A percentile compares a stretch with the other conserved stretches of the same genome.
Evolutionary conservation across 2,329 filamentous ascomycete genomes (phyloP).

Genomic region (Tetracladium maxilliforme): DNA sequence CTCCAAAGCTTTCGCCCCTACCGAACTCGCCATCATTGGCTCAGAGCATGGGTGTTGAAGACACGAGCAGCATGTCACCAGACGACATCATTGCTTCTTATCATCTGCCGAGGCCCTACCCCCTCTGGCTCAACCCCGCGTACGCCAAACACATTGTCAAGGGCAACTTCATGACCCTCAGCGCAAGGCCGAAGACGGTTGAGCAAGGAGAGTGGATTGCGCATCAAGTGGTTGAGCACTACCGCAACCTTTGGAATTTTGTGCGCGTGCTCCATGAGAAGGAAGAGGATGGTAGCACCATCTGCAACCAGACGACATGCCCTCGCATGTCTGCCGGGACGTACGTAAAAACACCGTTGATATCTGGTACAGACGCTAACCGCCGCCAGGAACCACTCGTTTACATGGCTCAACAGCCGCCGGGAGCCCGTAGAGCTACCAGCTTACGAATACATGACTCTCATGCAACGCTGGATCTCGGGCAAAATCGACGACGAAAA

Average conservation of each 20-base stretch:
- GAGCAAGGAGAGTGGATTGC: slow-evolving; percentile 93
- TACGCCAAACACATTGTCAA: slow-evolving; percentile 83
- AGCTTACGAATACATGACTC: slow-evolving; percentile 82
- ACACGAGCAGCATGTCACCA: slow-evolving; percentile 28
- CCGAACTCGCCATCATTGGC: slow-evolving; percentile 49
- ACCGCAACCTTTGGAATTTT: slow-evolving; percentile 77
- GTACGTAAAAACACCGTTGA: slow-evolving; percentile 43
- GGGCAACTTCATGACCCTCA: slow-evolving; percentile 94
- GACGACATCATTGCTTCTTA: slow-evolving; percentile 44
- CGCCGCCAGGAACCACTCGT: slow-evolving; percentile 64
- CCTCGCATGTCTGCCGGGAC: slow-evolving; percentile 88
- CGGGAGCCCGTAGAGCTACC: slow-evolving; percentile 83
- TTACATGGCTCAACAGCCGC: slow-evolving; percentile 87
- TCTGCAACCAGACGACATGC: slow-evolving; percentile 75
- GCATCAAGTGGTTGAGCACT: slow-evolving; percentile 91
- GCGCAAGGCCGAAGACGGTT: slow-evolving; percentile 82
- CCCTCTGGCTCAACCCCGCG: slow-evolving; percentile 60
- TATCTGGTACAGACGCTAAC: slow-evolving; percentile 2
- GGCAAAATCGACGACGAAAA: slow-evolving; percentile 84
- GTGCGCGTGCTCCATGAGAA: slow-evolving; percentile 78
- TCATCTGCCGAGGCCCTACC: slow-evolving; percentile 50
- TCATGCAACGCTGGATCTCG: slow-evolving; percentile 94
- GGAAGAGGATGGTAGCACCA: slow-evolving; percentile 60
- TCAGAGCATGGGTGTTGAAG: slow-evolving; percentile 55
- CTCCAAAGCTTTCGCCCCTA: slow-evolving; percentile 45